Evolutionary conservation across 2,329 filamentous ascomycete genomes (phyloP).

Genomic region (Aureobasidium sp.): DNA sequence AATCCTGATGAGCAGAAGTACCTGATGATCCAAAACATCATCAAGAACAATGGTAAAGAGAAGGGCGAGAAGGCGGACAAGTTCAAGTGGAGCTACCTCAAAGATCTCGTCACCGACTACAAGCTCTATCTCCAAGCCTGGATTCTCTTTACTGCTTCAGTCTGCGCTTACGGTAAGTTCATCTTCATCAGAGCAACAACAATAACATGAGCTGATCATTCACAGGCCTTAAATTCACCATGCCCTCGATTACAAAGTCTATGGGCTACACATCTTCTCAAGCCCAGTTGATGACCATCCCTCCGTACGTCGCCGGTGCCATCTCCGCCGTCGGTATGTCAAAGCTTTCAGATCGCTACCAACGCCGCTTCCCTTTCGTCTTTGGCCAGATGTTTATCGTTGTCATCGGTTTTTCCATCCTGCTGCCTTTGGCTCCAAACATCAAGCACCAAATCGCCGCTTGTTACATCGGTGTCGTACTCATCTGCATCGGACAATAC

Average conservation of each 20-base stretch:
- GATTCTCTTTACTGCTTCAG: conserved; percentile 24
- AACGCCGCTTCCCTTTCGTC: conserved; percentile 20
- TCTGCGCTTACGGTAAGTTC: conserved; percentile 30
- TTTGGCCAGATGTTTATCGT: conserved; percentile 39
- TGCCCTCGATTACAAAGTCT: conserved; percentile 17
- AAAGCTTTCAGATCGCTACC: conserved; percentile 24
- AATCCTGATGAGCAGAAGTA: conserved; percentile 21
- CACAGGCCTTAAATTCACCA: conserved; percentile 16
- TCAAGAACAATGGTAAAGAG: conserved; percentile 20
- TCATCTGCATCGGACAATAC: conserved; percentile 49
- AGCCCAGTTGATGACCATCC: conserved; percentile 25
- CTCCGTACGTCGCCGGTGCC: conserved; percentile 27
- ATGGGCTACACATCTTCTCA: conserved; percentile 23
- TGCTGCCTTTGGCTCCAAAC: conserved; percentile 21
- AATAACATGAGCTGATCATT: conserved; percentile 17
- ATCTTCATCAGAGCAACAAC: conserved; percentile 45
- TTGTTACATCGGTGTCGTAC: conserved; percentile 30
- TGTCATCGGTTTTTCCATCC: conserved; percentile 29
- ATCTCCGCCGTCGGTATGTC: conserved; percentile 26
- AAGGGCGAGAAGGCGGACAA: conserved; percentile 21
- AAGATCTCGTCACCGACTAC: conserved; percentile 23
- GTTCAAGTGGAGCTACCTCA: conserved; percentile 24
- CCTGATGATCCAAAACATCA: conserved; percentile 20
- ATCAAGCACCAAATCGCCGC: conserved; percentile 35
- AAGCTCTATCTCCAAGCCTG: conserved; percentile 23